A percentile compares a stretch with the other conserved stretches of the same genome.
Evolutionary conservation across 75 land plant genomes (phyloP).

Genomic region (Azolla pinnata): DNA sequence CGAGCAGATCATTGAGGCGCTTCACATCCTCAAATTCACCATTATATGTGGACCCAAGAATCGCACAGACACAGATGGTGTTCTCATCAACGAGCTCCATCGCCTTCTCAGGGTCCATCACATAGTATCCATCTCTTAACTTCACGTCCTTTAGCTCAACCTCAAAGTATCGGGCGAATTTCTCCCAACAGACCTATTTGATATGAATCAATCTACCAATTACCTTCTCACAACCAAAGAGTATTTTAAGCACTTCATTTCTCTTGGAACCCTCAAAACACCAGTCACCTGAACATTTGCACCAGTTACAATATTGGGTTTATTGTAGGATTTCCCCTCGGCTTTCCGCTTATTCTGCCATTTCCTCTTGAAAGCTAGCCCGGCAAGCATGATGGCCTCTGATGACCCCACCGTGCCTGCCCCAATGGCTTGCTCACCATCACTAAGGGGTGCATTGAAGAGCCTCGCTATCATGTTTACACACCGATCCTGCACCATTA

Average conservation of each 20-base stretch:
- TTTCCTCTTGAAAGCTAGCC: slow-evolving; percentile 37
- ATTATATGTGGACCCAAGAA: slow-evolving; percentile 56
- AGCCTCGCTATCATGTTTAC: slow-evolving; percentile 60
- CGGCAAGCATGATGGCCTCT: slow-evolving; percentile 44
- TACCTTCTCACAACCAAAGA: too few relatives aligned
- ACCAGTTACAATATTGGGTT: background rate
- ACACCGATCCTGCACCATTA: slow-evolving; percentile 50
- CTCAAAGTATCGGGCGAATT: slow-evolving; percentile 58
- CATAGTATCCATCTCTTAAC: slow-evolving; percentile 44
- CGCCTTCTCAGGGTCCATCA: slow-evolving; percentile 60
- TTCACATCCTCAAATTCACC: slow-evolving; percentile 68
- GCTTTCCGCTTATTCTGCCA: slow-evolving; percentile 43
- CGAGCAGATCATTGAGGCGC: slow-evolving; percentile 41
- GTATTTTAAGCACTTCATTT: too few relatives aligned
- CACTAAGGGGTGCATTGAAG: slow-evolving; percentile 41
- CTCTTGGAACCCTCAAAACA: too few relatives aligned
- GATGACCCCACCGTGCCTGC: slow-evolving; percentile 39
- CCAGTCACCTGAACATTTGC: background rate
- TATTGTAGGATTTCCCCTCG: slow-evolving; percentile 13
- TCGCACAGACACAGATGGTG: slow-evolving; percentile 58
- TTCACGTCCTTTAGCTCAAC: slow-evolving; percentile 57
- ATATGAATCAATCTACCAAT: too few relatives aligned
- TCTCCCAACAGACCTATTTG: slow-evolving; percentile 78
- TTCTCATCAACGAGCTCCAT: slow-evolving; percentile 61
- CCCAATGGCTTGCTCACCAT: slow-evolving; percentile 35